Conservation (phyloP, 352 stramenopile species). For the Globisporangium okanoganense region DNA sequence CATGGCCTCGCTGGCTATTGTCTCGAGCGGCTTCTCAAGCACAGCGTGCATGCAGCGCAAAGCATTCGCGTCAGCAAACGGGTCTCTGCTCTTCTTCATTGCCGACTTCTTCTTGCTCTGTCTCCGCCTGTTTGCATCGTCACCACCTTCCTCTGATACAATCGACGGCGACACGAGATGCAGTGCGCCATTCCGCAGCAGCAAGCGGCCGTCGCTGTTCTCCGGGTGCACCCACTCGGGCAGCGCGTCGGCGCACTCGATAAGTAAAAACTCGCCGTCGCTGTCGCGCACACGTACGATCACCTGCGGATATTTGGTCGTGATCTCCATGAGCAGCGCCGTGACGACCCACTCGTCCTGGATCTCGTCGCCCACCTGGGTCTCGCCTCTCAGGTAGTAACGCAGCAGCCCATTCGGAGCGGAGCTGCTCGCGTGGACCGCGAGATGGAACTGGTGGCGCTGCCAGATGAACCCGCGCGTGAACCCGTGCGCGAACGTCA, state of each 20-base stretch:
- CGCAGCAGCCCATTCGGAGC: constrained; percentile 4
- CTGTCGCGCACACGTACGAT: constrained; percentile 39
- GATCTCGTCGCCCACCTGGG: constrained; percentile 51
- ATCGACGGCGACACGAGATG: constrained; percentile 39
- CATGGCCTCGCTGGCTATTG: constrained; percentile 29
- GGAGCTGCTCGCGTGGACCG: neutral
- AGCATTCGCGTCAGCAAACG: neutral
- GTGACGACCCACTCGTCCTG: constrained; percentile 70
- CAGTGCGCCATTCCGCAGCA: constrained; percentile 36
- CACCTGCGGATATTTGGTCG: constrained; percentile 24
- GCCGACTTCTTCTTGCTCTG: neutral
- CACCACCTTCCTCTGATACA: constrained; percentile 20
- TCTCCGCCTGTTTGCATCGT: neutral
- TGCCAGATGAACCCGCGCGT: constrained; percentile 54
- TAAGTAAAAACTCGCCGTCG: constrained; percentile 76
- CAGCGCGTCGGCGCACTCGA: constrained; percentile 65
- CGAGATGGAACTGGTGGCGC: constrained; percentile 46
- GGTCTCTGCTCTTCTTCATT: neutral
- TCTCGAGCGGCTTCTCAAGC: constrained; percentile 3
- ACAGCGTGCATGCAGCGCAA: constrained; percentile 12
- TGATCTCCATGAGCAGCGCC: constrained; percentile 46
- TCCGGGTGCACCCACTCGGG: constrained; percentile 67
- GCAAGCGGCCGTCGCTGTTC: constrained; percentile 42
- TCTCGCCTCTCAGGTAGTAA: constrained; percentile 36
- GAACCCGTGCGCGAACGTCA: constrained; percentile 27